Evolutionary conservation across 768 basidiomycete genomes (phyloP), one percentile per base, ranked within the genome.

Genomic region (Pleurotus sapidus): DNA sequence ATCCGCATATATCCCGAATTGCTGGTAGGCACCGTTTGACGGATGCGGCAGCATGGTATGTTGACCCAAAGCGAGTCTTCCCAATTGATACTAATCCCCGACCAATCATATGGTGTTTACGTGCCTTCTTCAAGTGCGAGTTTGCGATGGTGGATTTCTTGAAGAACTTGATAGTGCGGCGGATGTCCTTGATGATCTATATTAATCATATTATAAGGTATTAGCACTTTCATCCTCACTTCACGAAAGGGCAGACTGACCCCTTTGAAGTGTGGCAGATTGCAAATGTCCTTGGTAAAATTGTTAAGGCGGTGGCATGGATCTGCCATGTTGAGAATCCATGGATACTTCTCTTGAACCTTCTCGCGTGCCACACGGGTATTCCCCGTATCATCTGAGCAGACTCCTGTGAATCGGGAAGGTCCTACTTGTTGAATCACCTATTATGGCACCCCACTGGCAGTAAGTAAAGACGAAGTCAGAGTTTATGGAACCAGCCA

Each of bases 351-450:
- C 7, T 47, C 47, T 8, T 39, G 37, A 20, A 64, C 15, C 2
- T 58, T 37, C 27, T 56, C 34, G 15, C 59, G 45, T 23, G 59
- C 62, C 2, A 49, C 49, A 34, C 40, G 15, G 5, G 63, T 66
- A 27, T 65, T 67, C 2, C 62, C 62, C 6, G 68, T 67, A 39
- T 64, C 63, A 48, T 70, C 68, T 0, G 66, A 67, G 17, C 46
- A 59, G 1, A 53, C 56, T 2, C 46, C 65, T 6, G 58, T 55
- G 38, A 66, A 68, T 1, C 25, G 46, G 15, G 18, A 23, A 1
- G 59, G 58, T 23, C 68, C 68, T 54, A 67, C 50, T 4, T 30
- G 20, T 4, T 27, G 17, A 7, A 67, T 65, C 25, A 59, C 54
- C 65, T 67, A 50, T 30, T n/a, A 38, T 17, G n/a, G n/a, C n/a